These are phyloP conservation scores for Thalassiosira allenii DNA, from an alignment of 352 stramenopile species.

Conservation along the genomic window DNA sequence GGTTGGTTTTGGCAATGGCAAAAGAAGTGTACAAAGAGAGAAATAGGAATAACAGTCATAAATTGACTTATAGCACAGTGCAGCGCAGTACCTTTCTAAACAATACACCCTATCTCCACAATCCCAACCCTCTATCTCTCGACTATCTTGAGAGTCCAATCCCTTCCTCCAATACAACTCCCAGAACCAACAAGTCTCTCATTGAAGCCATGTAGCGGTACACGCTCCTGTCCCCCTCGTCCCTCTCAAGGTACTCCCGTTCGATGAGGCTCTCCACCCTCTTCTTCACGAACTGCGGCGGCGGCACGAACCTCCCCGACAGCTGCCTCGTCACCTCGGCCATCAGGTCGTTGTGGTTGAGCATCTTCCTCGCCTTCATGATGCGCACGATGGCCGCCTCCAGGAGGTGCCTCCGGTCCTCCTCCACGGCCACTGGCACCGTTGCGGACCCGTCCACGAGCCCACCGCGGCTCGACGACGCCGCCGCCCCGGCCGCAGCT, in stretches of 20 bases:
- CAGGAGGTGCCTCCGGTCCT: constrained; percentile 94
- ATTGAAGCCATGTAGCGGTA: constrained; percentile 98
- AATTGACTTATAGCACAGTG: too few species aligned
- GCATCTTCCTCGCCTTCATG: constrained; percentile 98
- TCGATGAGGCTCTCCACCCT: constrained; percentile 99
- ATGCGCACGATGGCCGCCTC: constrained; percentile 97
- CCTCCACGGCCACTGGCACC: constrained; percentile 92
- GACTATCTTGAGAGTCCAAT: too few species aligned
- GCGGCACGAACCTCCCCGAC: constrained; percentile 92
- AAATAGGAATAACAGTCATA: too few species aligned
- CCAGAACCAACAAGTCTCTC: too few species aligned
- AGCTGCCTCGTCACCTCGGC: constrained; percentile 96
- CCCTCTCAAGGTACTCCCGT: constrained; percentile 98
- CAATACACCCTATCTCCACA: too few species aligned
- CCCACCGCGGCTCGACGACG: background rate
- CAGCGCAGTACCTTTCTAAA: too few species aligned
- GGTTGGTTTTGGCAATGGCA: too few species aligned
- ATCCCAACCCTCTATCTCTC: too few species aligned
- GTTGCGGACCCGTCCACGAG: constrained; percentile 71
- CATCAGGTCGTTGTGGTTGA: constrained; percentile 95
- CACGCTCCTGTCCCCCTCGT: constrained; percentile 90
- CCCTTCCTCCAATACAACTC: too few species aligned
- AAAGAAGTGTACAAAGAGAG: too few species aligned
- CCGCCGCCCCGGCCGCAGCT: constrained; percentile 18
- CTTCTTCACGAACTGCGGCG: constrained; percentile 97